Conservation (phyloP, 345 rosid genomes). For the Psidium friedrichsthalianum region DNA sequence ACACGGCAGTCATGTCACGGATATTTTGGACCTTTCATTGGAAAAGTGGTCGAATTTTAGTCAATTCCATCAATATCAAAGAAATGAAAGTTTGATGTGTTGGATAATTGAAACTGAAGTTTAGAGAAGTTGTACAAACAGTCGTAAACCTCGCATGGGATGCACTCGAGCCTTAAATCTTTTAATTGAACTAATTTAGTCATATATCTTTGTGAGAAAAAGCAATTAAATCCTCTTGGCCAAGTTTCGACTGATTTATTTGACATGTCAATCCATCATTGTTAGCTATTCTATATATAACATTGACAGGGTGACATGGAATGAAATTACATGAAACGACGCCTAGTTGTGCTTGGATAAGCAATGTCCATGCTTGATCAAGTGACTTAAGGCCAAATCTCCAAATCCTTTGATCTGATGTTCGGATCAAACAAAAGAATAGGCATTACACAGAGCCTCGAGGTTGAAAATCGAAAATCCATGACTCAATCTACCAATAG, state of each 20-base stretch:
- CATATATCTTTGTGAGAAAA: not conserved
- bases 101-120: not conserved
- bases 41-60: not conserved
- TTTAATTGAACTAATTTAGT: not conserved
- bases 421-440: conserved; percentile 33
- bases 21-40: not conserved
- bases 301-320: not conserved
- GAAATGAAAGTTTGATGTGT: not conserved
- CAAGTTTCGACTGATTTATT: not conserved
- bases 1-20: not conserved
- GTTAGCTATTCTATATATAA: too few relatives aligned
- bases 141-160: not conserved
- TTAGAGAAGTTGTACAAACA: not conserved
- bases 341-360: not conserved
- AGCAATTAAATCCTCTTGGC: not conserved
- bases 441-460: conserved; percentile 65
- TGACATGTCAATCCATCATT: not conserved
- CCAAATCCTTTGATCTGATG: not conserved
- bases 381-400: not conserved
- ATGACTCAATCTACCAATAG: conserved; percentile 77
- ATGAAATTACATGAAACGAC: not conserved
- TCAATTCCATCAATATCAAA: too few relatives aligned
- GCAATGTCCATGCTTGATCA: not conserved
- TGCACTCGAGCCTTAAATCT: not conserved
- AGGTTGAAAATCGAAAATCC: conserved; percentile 53